These are phyloP conservation scores for Eremomyces bilateralis DNA, from an alignment of 495 filamentous ascomycete genomes.

Conservation along the genomic window DNA sequence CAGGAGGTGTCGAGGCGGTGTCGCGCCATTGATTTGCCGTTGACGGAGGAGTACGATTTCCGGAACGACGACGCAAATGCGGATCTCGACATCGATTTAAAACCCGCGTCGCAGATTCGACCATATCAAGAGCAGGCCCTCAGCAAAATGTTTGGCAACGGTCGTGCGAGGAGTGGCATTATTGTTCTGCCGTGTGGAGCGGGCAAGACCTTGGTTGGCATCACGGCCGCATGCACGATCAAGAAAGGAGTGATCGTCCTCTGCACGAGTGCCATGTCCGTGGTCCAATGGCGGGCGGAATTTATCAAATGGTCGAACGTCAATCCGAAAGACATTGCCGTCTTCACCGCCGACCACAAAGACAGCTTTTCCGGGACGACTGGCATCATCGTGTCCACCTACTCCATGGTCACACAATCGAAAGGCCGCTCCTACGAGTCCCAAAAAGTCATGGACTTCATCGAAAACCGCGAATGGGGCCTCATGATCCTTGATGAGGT, in stretches of 20 bases:
- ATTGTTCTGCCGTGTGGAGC: constrained; percentile 95
- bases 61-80: constrained; percentile 79
- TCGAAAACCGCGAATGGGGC: constrained; percentile 84
- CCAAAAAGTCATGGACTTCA: constrained; percentile 95
- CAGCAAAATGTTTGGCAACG: constrained; percentile 98
- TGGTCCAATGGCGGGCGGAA: constrained; percentile 89
- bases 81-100: constrained; percentile 77
- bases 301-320: constrained; percentile 98
- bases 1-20: constrained; percentile 80
- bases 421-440: constrained; percentile 73
- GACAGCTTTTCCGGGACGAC: constrained; percentile 72
- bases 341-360: constrained; percentile 92
- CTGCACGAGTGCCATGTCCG: constrained; percentile 93
- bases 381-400: constrained; percentile 91
- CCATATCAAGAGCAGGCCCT: constrained; percentile 92
- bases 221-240: constrained; percentile 91
- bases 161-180: constrained; percentile 86
- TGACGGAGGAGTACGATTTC: constrained; percentile 95
- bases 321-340: constrained; percentile 72
- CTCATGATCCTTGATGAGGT: constrained; percentile 96
- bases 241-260: constrained; percentile 90
- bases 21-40: constrained; percentile 63
- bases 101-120: constrained; percentile 64
- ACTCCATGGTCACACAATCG: constrained; percentile 91
- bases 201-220: constrained; percentile 91